These are phyloP conservation scores for Thamnidium elegans DNA, from an alignment of 192 early-diverging fungal species.

Conservation along the genomic window DNA sequence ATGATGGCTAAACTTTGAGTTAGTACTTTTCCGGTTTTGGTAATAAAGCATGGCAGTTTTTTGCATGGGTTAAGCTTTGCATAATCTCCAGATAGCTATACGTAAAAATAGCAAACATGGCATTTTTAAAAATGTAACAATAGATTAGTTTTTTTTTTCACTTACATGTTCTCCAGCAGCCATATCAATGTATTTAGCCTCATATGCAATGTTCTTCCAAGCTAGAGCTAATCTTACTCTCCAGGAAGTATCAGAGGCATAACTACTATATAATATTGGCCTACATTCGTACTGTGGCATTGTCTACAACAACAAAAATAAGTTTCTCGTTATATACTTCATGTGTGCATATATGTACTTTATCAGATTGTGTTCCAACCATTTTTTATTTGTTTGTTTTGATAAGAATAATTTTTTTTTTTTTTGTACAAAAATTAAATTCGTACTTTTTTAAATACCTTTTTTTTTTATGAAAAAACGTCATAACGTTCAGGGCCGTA, in stretches of 20 bases:
- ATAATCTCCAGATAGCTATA: slow-evolving; percentile 56
- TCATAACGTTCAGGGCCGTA: no score
- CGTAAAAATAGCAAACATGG: neutral
- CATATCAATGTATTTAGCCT: slow-evolving; percentile 64
- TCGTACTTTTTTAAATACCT: no score
- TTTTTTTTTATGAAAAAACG: no score
- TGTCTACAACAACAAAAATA: no score
- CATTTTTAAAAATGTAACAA: neutral
- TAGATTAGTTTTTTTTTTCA: neutral
- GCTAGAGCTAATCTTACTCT: slow-evolving; percentile 73
- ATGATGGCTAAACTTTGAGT: slow-evolving; percentile 80
- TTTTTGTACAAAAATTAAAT: no score
- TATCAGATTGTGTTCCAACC: no score
- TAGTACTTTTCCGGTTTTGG: slow-evolving; percentile 49
- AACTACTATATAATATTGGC: slow-evolving; percentile 70
- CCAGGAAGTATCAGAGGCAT: slow-evolving; percentile 69
- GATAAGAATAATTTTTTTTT: no score
- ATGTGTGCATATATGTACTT: no score
- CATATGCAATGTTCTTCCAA: slow-evolving; percentile 74
- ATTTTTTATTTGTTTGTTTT: no score
- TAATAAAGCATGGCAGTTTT: slow-evolving; percentile 64
- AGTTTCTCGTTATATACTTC: no score
- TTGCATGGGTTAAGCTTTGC: slow-evolving; percentile 61
- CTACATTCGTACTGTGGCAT: neutral
- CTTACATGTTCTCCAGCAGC: slow-evolving; percentile 71